Conservation (phyloP, 2,329 filamentous ascomycete species). For the Fusarium hainanense region DNA sequence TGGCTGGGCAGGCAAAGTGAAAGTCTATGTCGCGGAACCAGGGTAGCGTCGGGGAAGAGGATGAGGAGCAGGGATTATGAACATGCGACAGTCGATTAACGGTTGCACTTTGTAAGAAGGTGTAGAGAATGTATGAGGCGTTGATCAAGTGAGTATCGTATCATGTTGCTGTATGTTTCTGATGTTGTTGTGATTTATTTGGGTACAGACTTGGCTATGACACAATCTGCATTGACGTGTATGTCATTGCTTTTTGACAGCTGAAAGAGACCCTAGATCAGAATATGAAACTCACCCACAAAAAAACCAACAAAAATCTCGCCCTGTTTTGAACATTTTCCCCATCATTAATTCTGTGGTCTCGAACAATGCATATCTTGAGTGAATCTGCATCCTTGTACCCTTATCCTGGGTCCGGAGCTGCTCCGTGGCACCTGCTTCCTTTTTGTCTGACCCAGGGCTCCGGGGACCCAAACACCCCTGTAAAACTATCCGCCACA, state of each 20-base stretch:
- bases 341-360: not conserved
- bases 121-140: not conserved
- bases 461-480: not conserved
- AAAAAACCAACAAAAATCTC: not conserved
- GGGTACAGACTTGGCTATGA: not conserved
- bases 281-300: not conserved
- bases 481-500: not conserved
- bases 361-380: not conserved
- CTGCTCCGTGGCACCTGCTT: constrained; percentile 10
- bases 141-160: constrained; percentile 4
- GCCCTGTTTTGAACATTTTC: not conserved
- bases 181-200: not conserved
- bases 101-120: not conserved
- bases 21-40: not conserved
- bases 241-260: constrained; percentile 15
- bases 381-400: not conserved
- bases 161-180: constrained; percentile 6
- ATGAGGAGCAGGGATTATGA: constrained; percentile 5
- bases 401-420: constrained; percentile 14
- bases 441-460: constrained; percentile 8
- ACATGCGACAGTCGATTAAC: not conserved
- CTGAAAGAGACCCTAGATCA: not conserved
- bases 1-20: not conserved
- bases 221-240: not conserved
- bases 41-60: constrained; percentile 14